These are phyloP conservation scores for Linanthus parryae DNA, from an alignment of 148 eudicot genomes.

Conservation along the genomic window DNA sequence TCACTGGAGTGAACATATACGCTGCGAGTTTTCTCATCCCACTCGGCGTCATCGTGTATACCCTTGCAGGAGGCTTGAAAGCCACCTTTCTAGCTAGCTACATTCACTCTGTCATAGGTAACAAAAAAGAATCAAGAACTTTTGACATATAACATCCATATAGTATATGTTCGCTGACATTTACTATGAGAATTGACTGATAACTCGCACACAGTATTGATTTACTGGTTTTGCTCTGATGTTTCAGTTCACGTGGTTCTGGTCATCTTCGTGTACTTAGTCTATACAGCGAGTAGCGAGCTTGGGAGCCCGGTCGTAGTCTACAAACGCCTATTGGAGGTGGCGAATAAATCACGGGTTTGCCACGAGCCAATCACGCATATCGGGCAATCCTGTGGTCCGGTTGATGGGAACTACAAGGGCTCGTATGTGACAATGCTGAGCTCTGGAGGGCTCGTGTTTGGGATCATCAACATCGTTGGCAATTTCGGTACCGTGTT, in stretches of 20 bases:
- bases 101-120: slow-evolving; percentile 90
- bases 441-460: slow-evolving; percentile 85
- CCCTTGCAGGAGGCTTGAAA: slow-evolving; percentile 89
- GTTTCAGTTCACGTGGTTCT: slow-evolving; percentile 81
- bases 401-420: slow-evolving; percentile 68
- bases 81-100: slow-evolving; percentile 98
- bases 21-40: slow-evolving; percentile 96
- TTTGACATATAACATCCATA: too few relatives aligned
- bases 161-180: too few relatives aligned
- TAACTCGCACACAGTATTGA: too few relatives aligned
- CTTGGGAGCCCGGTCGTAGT: slow-evolving; percentile 88
- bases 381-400: slow-evolving; percentile 80
- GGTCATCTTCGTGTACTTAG: slow-evolving; percentile 85
- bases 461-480: slow-evolving; percentile 87
- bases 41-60: slow-evolving; percentile 87
- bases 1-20: slow-evolving; percentile 86
- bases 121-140: too few relatives aligned
- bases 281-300: slow-evolving; percentile 68
- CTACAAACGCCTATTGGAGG: slow-evolving; percentile 64
- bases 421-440: slow-evolving; percentile 92
- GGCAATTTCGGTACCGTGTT: slow-evolving; percentile 97
- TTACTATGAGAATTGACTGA: too few relatives aligned
- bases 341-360: slow-evolving; percentile 64
- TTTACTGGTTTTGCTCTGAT: too few relatives aligned
- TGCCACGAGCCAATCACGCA: slow-evolving; percentile 78